Evolutionary conservation across 345 rosid genomes (phyloP).

Genomic region (Acer saccharum): DNA sequence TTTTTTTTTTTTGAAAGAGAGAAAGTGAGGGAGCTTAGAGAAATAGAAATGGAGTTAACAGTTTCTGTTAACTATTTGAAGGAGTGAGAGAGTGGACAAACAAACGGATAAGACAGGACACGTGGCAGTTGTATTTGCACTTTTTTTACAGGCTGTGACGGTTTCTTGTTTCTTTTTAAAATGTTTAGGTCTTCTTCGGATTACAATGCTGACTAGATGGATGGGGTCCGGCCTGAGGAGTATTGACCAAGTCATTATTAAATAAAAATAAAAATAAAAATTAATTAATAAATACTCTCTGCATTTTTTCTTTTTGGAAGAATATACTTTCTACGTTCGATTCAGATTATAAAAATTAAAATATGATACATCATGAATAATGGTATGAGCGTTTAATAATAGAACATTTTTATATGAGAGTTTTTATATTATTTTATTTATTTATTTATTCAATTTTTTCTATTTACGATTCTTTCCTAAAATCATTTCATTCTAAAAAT

Average conservation of each 20-base stretch:
- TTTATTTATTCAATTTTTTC: too few species aligned
- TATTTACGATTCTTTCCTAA: too few species aligned
- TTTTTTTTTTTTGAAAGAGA: neutral
- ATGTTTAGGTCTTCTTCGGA: neutral
- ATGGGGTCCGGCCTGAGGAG: neutral
- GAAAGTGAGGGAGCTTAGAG: neutral
- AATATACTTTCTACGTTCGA: too few species aligned
- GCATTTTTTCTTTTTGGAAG: too few species aligned
- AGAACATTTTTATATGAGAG: too few species aligned
- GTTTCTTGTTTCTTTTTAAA: neutral
- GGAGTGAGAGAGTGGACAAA: neutral
- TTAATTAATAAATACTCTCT: too few species aligned
- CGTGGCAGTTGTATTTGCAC: constrained; percentile 26
- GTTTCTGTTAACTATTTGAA: constrained; percentile 1
- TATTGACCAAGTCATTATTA: neutral
- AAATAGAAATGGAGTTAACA: neutral
- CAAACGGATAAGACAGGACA: constrained; percentile 35
- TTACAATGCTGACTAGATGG: neutral
- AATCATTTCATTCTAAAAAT: too few species aligned
- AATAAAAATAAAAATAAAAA: too few species aligned
- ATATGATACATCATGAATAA: too few species aligned
- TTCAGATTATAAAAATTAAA: too few species aligned
- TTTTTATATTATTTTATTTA: too few species aligned
- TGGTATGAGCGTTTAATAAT: too few species aligned
- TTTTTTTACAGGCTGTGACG: constrained; percentile 25